Conservation (phyloP, 2,329 filamentous ascomycete species). For the Pyrenochaeta sp. region DNA sequence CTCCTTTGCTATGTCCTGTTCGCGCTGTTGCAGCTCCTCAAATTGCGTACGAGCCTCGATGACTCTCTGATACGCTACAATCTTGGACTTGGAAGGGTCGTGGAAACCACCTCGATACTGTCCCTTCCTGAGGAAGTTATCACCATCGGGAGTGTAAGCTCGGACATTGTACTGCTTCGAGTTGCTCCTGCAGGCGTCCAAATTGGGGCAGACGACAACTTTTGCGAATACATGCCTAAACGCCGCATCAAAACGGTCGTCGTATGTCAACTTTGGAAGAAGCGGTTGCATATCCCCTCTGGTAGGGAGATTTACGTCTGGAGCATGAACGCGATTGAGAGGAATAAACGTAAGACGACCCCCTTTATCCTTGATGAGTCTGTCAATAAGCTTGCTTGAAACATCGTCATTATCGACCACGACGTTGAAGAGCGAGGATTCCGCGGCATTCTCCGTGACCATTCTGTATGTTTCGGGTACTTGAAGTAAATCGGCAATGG, state of each 20-base stretch:
- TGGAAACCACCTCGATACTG: constrained; percentile 95
- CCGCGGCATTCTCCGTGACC: constrained; percentile 91
- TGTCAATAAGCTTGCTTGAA: constrained; percentile 80
- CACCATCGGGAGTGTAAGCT: constrained; percentile 92
- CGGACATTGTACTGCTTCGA: constrained; percentile 90
- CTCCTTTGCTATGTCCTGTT: constrained; percentile 70
- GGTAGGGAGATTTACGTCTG: constrained; percentile 77
- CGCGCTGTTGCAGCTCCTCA: constrained; percentile 70
- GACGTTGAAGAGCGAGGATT: constrained; percentile 92
- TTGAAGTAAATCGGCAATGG: constrained; percentile 88
- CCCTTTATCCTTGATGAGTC: constrained; percentile 78
- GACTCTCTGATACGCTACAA: constrained; percentile 82
- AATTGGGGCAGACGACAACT: constrained; percentile 89
- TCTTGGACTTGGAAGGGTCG: constrained; percentile 81
- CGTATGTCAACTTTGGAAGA: constrained; percentile 82
- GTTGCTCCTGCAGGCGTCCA: constrained; percentile 88
- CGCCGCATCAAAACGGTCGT: constrained; percentile 78
- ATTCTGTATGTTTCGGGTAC: constrained; percentile 85
- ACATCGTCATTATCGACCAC: constrained; percentile 92
- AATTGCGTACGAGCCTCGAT: constrained; percentile 77
- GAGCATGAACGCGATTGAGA: constrained; percentile 78
- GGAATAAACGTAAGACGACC: constrained; percentile 96
- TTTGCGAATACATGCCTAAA: constrained; percentile 96
- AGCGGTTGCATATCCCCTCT: constrained; percentile 88
- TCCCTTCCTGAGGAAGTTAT: constrained; percentile 93